A percentile compares a stretch with the other conserved stretches of the same genome.
Evolutionary conservation across 2,329 filamentous ascomycete genomes (phyloP).

Genomic region (Paecilomyces formosus): DNA sequence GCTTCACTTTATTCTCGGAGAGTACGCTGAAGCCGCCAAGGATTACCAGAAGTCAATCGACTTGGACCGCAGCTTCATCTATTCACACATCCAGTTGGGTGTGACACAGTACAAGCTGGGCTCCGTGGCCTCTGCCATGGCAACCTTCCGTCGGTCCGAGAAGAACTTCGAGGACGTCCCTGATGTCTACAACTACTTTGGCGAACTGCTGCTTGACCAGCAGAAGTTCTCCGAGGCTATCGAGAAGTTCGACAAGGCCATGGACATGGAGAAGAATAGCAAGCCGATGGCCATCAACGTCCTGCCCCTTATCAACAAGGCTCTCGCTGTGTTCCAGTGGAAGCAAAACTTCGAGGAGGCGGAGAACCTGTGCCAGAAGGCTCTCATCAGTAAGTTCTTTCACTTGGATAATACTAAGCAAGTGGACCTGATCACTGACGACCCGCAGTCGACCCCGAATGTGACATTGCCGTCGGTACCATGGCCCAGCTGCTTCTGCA

Average conservation of each 20-base stretch:
- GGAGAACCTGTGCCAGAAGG: slow-evolving; percentile 94
- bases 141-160: slow-evolving; percentile 92
- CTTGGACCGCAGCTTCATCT: slow-evolving; percentile 91
- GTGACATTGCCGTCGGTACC: slow-evolving; percentile 95
- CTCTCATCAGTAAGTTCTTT: slow-evolving; percentile 75
- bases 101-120: slow-evolving; percentile 99
- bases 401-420: background rate
- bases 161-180: slow-evolving; percentile 97
- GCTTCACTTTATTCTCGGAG: slow-evolving; percentile 93
- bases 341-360: slow-evolving; percentile 94
- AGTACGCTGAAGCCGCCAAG: slow-evolving; percentile 88
- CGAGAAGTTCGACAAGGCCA: slow-evolving; percentile 96
- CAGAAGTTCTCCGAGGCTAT: slow-evolving; percentile 92
- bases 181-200: slow-evolving; percentile 99
- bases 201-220: slow-evolving; percentile 92
- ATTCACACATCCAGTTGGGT: slow-evolving; percentile 97
- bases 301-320: slow-evolving; percentile 96
- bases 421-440: slow-evolving; percentile 6
- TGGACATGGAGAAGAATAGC: slow-evolving; percentile 93
- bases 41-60: slow-evolving; percentile 99
- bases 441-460: slow-evolving; percentile 84
- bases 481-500: slow-evolving; percentile 97
- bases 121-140: slow-evolving; percentile 94
- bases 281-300: slow-evolving; percentile 97
- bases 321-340: slow-evolving; percentile 93